A percentile compares a stretch with the other conserved stretches of the same genome.
phyloP scores from a whole-genome alignment of 306 rosid genomes.

The Carpinus fangiana region DNA sequence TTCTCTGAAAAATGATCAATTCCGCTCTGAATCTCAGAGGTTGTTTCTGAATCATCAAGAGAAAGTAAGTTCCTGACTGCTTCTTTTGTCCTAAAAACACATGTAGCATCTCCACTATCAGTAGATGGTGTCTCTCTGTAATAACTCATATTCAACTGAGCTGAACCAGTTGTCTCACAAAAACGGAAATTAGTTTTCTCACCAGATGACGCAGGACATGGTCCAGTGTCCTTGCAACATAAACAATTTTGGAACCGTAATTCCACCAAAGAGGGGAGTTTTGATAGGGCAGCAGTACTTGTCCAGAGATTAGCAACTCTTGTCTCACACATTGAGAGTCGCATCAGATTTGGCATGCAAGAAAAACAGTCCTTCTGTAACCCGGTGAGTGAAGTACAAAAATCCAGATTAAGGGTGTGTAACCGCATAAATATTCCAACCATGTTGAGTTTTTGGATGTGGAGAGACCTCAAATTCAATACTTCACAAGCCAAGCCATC shows the following conservation, averaged over 20 bases:
- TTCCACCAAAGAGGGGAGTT: conserved; percentile 73
- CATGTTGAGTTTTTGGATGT: conserved; percentile 69
- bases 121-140: conserved; percentile 32
- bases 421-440: conserved; percentile 58
- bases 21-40: conserved; percentile 49
- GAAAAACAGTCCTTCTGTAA: conserved; percentile 69
- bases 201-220: conserved; percentile 45
- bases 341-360: conserved; percentile 74
- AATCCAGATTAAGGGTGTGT: conserved; percentile 76
- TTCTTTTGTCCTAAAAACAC: conserved; percentile 43
- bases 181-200: conserved; percentile 36
- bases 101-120: conserved; percentile 37
- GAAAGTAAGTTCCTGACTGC: conserved; percentile 47
- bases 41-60: conserved; percentile 39
- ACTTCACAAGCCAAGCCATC: conserved; percentile 78
- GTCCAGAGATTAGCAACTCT: conserved; percentile 85
- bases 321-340: conserved; percentile 78
- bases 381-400: conserved; percentile 58
- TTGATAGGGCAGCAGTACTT: conserved; percentile 67
- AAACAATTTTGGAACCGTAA: conserved; percentile 72
- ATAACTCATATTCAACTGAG: conserved; percentile 39
- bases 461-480: conserved; percentile 59
- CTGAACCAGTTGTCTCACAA: conserved; percentile 28
- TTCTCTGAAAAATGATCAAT: conserved; percentile 61
- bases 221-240: conserved; percentile 54